These are phyloP conservation scores for Ballota nigra DNA, from an alignment of 257 asterid genomes.

Conservation along the genomic window DNA sequence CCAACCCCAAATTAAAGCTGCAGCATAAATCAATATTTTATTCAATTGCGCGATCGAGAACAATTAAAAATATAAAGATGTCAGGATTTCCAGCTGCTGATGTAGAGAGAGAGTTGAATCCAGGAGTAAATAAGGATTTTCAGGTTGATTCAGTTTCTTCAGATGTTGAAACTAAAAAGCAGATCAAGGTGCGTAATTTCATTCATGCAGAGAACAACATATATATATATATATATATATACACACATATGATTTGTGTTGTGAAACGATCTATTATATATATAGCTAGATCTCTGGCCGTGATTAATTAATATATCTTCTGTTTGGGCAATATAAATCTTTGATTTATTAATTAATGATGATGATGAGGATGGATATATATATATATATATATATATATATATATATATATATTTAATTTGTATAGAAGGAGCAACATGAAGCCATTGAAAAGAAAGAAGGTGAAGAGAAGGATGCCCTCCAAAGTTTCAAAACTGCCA, in stretches of 20 bases:
- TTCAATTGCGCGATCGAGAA: not conserved
- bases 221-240: too few relatives aligned
- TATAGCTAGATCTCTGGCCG: too few relatives aligned
- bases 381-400: too few relatives aligned
- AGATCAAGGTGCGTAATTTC: conserved; percentile 39
- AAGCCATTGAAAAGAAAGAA: conserved; percentile 34
- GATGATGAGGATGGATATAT: too few relatives aligned
- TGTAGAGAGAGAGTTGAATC: conserved; percentile 53
- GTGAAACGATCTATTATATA: too few relatives aligned
- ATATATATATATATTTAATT: not conserved
- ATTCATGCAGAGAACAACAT: not conserved
- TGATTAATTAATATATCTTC: too few relatives aligned
- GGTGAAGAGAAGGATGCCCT: conserved; percentile 52
- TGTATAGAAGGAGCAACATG: conserved; percentile 34
- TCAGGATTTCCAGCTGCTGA: conserved; percentile 62
- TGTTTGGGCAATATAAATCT: too few relatives aligned
- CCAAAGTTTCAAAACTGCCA: conserved; percentile 52
- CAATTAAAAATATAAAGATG: conserved; percentile 35
- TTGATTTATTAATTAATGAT: too few relatives aligned
- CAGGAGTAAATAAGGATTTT: conserved; percentile 43
- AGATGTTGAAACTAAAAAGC: conserved; percentile 37
- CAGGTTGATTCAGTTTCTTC: conserved; percentile 63
- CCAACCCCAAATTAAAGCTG: not conserved
- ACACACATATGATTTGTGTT: too few relatives aligned
- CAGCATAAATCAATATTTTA: not conserved